These are phyloP conservation scores for Aureobasidium sp. DNA, from an alignment of 2,329 filamentous ascomycete genomes.

Conservation along the genomic window DNA sequence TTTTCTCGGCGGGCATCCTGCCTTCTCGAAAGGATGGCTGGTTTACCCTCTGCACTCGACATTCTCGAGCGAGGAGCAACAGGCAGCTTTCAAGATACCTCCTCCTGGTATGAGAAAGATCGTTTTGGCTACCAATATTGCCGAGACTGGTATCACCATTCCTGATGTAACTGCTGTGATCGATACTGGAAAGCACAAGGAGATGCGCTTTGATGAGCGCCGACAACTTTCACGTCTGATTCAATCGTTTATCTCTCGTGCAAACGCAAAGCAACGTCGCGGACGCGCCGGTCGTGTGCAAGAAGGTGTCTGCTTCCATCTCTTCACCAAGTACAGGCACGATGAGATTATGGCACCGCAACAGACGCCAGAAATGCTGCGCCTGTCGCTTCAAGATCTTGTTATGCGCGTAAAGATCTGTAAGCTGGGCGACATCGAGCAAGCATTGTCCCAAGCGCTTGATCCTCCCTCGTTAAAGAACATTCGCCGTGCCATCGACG, in stretches of 20 bases:
- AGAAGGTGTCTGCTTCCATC: conserved; percentile 87
- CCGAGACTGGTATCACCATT: conserved; percentile 96
- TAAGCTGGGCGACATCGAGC: conserved; percentile 86
- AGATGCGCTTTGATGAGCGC: conserved; percentile 93
- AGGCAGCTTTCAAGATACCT: conserved; percentile 81
- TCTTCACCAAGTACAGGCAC: conserved; percentile 86
- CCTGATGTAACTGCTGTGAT: conserved; percentile 96
- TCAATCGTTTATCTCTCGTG: conserved; percentile 89
- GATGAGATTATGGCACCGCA: conserved; percentile 79
- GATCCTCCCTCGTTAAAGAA: conserved; percentile 89
- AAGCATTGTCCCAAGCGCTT: conserved; percentile 77
- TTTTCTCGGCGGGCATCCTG: conserved; percentile 66
- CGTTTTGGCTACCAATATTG: conserved; percentile 94
- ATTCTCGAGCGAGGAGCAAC: conserved; percentile 93
- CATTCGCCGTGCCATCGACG: conserved; percentile 84
- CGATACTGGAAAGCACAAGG: conserved; percentile 92
- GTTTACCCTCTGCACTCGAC: conserved; percentile 88
- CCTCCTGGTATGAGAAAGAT: conserved; percentile 80
- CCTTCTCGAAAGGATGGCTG: conserved; percentile 70
- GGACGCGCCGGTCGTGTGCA: conserved; percentile 94
- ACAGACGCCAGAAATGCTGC: conserved; percentile 93
- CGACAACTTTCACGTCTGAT: conserved; percentile 83
- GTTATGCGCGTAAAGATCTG: conserved; percentile 97
- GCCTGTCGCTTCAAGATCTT: conserved; percentile 85
- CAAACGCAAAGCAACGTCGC: conserved; percentile 90